These are phyloP conservation scores for Suillus bovinus DNA, from an alignment of 768 basidiomycete species.

Conservation along the genomic window DNA sequence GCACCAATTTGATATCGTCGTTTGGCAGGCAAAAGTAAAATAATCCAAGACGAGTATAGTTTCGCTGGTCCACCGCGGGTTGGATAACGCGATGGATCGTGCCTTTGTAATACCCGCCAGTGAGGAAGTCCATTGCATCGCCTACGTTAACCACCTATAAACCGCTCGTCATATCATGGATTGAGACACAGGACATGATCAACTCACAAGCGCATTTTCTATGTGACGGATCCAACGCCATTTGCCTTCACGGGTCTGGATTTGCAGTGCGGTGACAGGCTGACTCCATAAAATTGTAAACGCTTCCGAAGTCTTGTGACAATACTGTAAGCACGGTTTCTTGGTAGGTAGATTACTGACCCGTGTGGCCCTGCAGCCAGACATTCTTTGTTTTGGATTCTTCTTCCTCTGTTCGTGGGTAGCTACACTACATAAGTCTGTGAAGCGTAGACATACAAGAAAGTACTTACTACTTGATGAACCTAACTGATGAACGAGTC, in stretches of 20 bases:
- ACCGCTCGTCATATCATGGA: neutral
- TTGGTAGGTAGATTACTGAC: constrained; percentile 25
- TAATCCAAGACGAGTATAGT: constrained; percentile 49
- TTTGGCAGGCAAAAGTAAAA: constrained; percentile 59
- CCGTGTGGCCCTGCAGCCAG: constrained; percentile 64
- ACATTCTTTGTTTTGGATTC: constrained; percentile 52
- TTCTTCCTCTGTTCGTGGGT: constrained; percentile 49
- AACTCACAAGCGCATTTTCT: constrained; percentile 54
- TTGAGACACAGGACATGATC: neutral
- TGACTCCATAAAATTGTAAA: constrained; percentile 64
- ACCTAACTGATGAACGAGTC: constrained; percentile 43
- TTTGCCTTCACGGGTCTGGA: constrained; percentile 48
- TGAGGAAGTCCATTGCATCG: constrained; percentile 59
- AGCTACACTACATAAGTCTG: constrained; percentile 32
- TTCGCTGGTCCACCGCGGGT: constrained; percentile 54
- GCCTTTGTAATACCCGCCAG: constrained; percentile 58
- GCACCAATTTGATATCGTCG: constrained; percentile 48
- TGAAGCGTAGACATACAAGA: neutral
- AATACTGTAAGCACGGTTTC: neutral
- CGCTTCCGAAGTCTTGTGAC: constrained; percentile 47
- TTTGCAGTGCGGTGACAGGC: constrained; percentile 58
- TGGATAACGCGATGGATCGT: constrained; percentile 64
- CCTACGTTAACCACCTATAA: constrained; percentile 60
- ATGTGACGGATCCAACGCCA: constrained; percentile 66
- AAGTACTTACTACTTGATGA: constrained; percentile 61